phyloP scores from a whole-genome alignment of 768 basidiomycete genomes.

The Rhizopogon vesiculosus region DNA sequence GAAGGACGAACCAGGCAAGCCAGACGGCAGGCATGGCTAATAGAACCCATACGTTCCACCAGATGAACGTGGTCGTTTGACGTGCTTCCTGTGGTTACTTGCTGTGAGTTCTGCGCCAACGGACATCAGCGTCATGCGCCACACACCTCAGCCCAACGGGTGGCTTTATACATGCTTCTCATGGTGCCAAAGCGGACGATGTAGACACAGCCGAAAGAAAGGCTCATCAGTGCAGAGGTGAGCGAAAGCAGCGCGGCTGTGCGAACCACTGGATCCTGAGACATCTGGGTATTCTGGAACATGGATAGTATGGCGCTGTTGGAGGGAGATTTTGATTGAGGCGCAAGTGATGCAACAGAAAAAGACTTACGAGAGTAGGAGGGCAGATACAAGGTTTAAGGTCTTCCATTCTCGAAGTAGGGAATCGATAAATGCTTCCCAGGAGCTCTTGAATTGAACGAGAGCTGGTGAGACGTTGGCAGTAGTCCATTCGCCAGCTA shows the following conservation, averaged over 20 bases:
- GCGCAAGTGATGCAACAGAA: background rate
- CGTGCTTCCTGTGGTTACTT: conserved; percentile 48
- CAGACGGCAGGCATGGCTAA: conserved; percentile 65
- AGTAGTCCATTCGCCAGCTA: conserved; percentile 49
- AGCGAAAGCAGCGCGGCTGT: conserved; percentile 61
- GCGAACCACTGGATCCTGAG: conserved; percentile 56
- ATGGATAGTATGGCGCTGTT: conserved; percentile 63
- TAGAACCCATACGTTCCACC: conserved; percentile 69
- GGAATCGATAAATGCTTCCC: conserved; percentile 71
- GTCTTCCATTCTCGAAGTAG: conserved; percentile 77
- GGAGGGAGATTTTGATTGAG: background rate
- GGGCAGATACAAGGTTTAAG: conserved; percentile 65
- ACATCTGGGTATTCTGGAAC: conserved; percentile 52
- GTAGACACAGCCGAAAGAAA: conserved; percentile 71
- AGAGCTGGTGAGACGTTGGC: conserved; percentile 57
- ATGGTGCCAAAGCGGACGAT: conserved; percentile 69
- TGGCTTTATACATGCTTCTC: conserved; percentile 67
- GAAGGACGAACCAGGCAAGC: conserved; percentile 53
- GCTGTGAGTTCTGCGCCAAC: background rate
- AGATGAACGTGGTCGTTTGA: conserved; percentile 38
- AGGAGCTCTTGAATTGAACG: conserved; percentile 56
- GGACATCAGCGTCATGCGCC: background rate
- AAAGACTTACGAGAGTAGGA: conserved; percentile 43
- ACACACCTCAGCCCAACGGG: conserved; percentile 67
- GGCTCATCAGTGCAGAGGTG: conserved; percentile 62